These are phyloP conservation scores for Quaeritorhiza haematococci DNA, from an alignment of 371 early-diverging fungal species.

Conservation along the genomic window DNA sequence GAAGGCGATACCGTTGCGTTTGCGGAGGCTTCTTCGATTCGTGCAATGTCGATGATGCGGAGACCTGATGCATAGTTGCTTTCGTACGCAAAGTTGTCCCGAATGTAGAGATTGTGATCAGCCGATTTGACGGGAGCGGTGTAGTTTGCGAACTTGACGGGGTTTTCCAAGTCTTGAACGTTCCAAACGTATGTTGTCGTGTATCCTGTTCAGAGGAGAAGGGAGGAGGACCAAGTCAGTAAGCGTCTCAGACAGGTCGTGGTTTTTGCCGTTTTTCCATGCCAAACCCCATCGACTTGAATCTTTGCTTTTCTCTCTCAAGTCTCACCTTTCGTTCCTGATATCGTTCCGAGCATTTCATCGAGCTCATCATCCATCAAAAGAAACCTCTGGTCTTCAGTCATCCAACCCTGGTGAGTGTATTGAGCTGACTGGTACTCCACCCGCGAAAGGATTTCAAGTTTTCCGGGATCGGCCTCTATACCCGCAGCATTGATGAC, in stretches of 20 bases:
- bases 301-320: too few species aligned
- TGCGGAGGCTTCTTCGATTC: too few species aligned
- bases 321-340: too few species aligned
- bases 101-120: not conserved
- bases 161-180: slow-evolving; percentile 4
- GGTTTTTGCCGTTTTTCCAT: slow-evolving; percentile 2
- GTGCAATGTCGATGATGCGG: not conserved
- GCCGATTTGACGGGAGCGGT: not conserved
- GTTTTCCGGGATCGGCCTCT: too few species aligned
- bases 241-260: too few species aligned
- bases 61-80: not conserved
- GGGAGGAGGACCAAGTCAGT: too few species aligned
- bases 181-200: slow-evolving; percentile 8
- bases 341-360: slow-evolving; percentile 1
- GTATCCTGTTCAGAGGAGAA: not conserved
- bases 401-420: slow-evolving; percentile 9
- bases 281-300: too few species aligned
- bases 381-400: slow-evolving; percentile 2
- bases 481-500: too few species aligned
- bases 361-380: slow-evolving; percentile 9
- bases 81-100: not conserved
- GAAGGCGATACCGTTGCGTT: too few species aligned
- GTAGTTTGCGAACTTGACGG: slow-evolving; percentile 2
- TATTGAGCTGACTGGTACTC: not conserved
- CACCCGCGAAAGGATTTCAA: slow-evolving; percentile 2